Conservation (phyloP, 352 stramenopile genomes). For the Hyaloperonospora brassicae region DNA sequence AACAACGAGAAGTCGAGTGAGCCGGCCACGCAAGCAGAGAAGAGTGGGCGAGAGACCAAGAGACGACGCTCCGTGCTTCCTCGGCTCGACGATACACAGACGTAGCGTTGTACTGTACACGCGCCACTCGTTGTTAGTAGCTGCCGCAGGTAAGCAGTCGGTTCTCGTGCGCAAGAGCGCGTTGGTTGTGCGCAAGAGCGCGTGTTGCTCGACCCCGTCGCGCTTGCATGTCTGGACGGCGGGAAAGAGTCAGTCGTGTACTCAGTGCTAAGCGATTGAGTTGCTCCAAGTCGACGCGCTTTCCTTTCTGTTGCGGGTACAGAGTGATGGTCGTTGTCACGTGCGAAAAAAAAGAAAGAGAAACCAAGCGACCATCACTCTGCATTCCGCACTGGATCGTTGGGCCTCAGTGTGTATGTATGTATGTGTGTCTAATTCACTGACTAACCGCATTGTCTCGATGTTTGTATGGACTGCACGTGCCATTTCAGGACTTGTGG, state of each 20-base stretch:
- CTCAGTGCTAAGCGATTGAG: background rate
- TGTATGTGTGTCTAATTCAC: background rate
- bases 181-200: background rate
- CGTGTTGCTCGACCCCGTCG: background rate
- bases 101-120: constrained; percentile 8
- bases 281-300: background rate
- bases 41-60: constrained; percentile 21
- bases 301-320: constrained; percentile 7
- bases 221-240: background rate
- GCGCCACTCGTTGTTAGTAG: constrained; percentile 4
- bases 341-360: constrained; percentile 3
- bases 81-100: constrained; percentile 6
- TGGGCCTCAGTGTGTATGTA: background rate
- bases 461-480: constrained; percentile 18
- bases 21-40: constrained; percentile 25
- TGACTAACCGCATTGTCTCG: constrained; percentile 4
- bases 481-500: constrained; percentile 14
- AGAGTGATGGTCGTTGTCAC: constrained; percentile 23
- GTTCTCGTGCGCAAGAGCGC: background rate
- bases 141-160: constrained; percentile 17
- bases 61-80: constrained; percentile 19
- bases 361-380: constrained; percentile 7
- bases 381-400: constrained; percentile 14
- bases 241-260: constrained; percentile 1
- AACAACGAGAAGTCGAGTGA: constrained; percentile 29